Evolutionary conservation across 768 basidiomycete genomes (phyloP), one percentile per base, ranked within the genome.

Genomic region (Clitopilus hobsonii): DNA sequence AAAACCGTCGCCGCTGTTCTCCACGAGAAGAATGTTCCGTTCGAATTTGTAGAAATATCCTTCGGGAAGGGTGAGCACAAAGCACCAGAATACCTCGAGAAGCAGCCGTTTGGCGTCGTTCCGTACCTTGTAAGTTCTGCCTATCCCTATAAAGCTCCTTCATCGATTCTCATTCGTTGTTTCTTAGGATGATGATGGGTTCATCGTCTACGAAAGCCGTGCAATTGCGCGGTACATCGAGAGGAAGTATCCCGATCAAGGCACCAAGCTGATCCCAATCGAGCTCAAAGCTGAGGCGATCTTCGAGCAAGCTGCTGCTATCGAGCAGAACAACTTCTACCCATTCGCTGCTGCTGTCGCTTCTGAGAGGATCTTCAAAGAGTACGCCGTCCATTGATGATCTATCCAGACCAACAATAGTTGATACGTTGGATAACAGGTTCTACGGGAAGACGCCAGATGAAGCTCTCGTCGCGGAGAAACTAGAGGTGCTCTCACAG

Each of bases 21-120:
- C 58, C 74, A 76, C 57, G 86, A 88, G 66, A 81, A 81, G 62
- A 60, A 74, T 1, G 71, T 88, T 5, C 77, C 82, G 0, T 88
- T 80, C 64, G 78, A 82, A 58, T 59, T 85, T 51, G 56, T 78
- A 38, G 7, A 47, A 5, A 52, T 88, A 58, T 69, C 85, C 59
- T 52, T 82, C 20, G 1, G 47, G 41, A 75, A 75, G 58, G 65
- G 62, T n/a, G 73, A 75, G 36, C 80, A 85, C 36, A 86, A 83
- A 65, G 2, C 63, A 0, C 62, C 77, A 0, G 75, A 60, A 7
- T 80, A 68, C 69, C 20, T 76, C 14, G 61, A 67, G 27, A 68
- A 73, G 50, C 85, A 91, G 60, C 88, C 89, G 0, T 88, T 86
- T 60, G 83, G 83, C 18, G 80, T 83, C 60, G 72, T 85, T 24